Conservation (phyloP, 192 early-diverging fungal species). For the Coemansia sp. region DNA sequence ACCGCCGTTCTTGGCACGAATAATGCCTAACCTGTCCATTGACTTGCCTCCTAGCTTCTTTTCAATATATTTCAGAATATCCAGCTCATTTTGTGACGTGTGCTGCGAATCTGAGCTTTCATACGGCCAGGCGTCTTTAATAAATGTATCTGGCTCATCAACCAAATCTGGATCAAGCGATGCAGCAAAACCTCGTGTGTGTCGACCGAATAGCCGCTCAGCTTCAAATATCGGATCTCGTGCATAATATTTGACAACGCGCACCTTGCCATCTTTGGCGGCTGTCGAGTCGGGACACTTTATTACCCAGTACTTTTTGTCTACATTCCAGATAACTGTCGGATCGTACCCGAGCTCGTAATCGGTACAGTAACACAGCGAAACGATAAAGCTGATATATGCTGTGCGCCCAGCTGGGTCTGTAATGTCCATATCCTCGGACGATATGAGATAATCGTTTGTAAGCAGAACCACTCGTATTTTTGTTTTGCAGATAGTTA, state of each 20-base stretch:
- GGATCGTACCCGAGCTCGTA: slow-evolving; percentile 12
- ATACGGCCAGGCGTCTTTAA: slow-evolving; percentile 15
- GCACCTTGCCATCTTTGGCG: not conserved
- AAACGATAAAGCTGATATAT: slow-evolving; percentile 6
- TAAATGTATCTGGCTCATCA: slow-evolving; percentile 4
- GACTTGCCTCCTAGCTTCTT: not conserved
- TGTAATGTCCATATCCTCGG: slow-evolving; percentile 6
- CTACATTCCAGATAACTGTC: not conserved
- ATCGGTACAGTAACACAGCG: not conserved
- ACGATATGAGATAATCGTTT: not conserved
- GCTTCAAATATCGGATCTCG: not conserved
- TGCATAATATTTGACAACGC: slow-evolving; percentile 1
- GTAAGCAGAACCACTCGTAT: not conserved
- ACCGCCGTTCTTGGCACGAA: not conserved
- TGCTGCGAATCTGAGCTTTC: not conserved
- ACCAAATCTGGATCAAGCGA: not conserved
- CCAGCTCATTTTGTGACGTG: not conserved
- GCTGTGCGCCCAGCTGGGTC: not conserved
- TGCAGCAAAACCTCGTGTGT: slow-evolving; percentile 19
- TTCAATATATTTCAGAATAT: not conserved
- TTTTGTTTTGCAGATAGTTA: not conserved
- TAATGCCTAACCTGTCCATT: not conserved
- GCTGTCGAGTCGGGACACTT: not conserved
- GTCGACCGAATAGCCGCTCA: slow-evolving; percentile 14
- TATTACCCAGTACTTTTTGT: not conserved